These are phyloP conservation scores for Eleusine coracana DNA, from an alignment of 176 grass and related monocot genomes.

Conservation along the genomic window DNA sequence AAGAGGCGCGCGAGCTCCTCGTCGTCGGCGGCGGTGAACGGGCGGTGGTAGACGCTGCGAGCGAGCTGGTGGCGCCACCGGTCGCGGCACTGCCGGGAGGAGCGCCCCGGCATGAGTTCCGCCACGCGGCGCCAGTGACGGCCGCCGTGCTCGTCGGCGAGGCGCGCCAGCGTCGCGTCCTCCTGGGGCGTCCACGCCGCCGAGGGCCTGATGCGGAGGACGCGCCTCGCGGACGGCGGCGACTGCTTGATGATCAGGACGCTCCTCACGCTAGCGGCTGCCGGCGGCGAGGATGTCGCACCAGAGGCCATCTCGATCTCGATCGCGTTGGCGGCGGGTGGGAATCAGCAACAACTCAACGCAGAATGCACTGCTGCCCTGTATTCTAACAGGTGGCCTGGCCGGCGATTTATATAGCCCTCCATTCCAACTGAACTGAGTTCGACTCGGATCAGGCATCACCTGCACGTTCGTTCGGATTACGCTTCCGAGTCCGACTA, in stretches of 20 bases:
- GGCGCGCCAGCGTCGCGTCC: slow-evolving; percentile 13
- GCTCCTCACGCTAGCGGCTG: neutral
- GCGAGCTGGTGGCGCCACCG: slow-evolving; percentile 18
- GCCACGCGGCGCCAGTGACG: slow-evolving; percentile 23
- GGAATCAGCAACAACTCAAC: too few species aligned
- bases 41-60: slow-evolving; percentile 19
- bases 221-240: neutral
- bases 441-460: too few species aligned
- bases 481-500: too few species aligned
- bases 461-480: too few species aligned
- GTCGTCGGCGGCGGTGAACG: slow-evolving; percentile 12
- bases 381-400: too few species aligned
- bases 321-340: too few species aligned
- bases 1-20: neutral
- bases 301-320: neutral
- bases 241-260: neutral
- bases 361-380: too few species aligned
- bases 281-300: neutral
- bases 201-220: neutral
- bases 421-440: too few species aligned
- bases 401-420: too few species aligned
- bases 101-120: neutral
- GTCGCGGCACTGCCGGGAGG: slow-evolving; percentile 2
- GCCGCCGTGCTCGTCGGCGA: slow-evolving; percentile 2
- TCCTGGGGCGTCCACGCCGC: slow-evolving; percentile 14